These are phyloP conservation scores for Cucurbita moschata DNA, from an alignment of 306 rosid genomes.

Conservation along the genomic window DNA sequence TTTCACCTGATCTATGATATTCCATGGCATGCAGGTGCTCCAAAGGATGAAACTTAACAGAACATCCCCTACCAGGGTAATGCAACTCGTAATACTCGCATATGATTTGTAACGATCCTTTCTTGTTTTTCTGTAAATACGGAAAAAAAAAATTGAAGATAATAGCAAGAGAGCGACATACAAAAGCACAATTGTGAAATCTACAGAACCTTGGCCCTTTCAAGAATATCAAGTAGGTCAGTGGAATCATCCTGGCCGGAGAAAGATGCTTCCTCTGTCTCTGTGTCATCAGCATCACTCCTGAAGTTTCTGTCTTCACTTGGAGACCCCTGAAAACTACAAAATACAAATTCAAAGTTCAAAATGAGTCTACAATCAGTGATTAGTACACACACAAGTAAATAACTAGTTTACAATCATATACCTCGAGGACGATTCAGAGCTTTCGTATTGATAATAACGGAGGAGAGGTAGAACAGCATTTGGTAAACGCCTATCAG, in stretches of 20 bases:
- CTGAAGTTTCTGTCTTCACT: constrained; percentile 83
- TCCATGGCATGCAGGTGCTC: constrained; percentile 52
- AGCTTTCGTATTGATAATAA: constrained; percentile 81
- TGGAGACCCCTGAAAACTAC: constrained; percentile 96
- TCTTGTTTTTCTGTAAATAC: constrained; percentile 46
- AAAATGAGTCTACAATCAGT: neutral
- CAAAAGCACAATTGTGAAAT: constrained; percentile 5
- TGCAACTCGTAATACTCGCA: constrained; percentile 45
- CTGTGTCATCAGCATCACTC: constrained; percentile 90
- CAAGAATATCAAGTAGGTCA: constrained; percentile 74
- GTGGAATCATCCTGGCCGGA: constrained; percentile 89
- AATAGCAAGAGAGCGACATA: neutral
- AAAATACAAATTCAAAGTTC: constrained; percentile 6
- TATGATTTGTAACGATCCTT: constrained; percentile 70
- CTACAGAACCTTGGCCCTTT: constrained; percentile 83
- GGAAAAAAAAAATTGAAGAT: neutral
- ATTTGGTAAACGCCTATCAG: constrained; percentile 60
- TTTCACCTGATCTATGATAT: constrained; percentile 39
- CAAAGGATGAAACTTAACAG: constrained; percentile 59
- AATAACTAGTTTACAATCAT: neutral
- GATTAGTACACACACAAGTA: neutral
- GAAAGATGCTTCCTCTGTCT: constrained; percentile 79
- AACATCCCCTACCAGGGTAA: constrained; percentile 53
- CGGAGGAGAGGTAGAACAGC: constrained; percentile 82
- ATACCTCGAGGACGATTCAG: constrained; percentile 95